phyloP scores from a whole-genome alignment of 75 land plant species.

The Pinus taeda region DNA sequence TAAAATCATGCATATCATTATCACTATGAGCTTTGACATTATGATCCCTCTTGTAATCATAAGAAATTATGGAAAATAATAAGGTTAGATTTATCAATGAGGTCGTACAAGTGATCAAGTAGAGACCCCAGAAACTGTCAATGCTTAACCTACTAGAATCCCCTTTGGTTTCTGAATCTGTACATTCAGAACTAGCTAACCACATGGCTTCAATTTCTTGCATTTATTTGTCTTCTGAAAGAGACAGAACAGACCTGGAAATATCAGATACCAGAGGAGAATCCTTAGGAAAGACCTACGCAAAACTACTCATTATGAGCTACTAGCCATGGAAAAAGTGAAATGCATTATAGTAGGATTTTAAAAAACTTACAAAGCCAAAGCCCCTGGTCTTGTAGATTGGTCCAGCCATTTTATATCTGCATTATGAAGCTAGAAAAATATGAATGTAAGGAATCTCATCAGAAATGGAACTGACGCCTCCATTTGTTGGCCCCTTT shows the following conservation, averaged over 20 bases:
- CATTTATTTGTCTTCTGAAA: conserved; percentile 42
- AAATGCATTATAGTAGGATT: neutral
- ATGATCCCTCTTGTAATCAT: too few relatives aligned
- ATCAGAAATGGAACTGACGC: conserved; percentile 31
- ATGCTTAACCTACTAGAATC: conserved; percentile 12
- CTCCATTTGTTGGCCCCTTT: conserved; percentile 19
- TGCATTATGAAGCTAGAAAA: too few relatives aligned
- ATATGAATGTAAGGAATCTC: neutral
- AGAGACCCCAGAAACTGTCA: conserved; percentile 17
- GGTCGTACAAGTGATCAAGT: conserved; percentile 12
- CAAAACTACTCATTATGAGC: too few relatives aligned
- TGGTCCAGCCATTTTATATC: too few relatives aligned
- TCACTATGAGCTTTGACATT: too few relatives aligned
- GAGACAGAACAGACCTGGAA: conserved; percentile 44
- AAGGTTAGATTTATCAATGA: conserved; percentile 28
- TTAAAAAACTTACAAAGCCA: conserved; percentile 11
- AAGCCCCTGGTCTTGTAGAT: too few relatives aligned
- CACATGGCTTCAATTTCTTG: conserved; percentile 32
- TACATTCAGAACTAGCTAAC: conserved; percentile 17
- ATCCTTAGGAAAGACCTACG: conserved; percentile 63
- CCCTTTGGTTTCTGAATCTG: conserved; percentile 3
- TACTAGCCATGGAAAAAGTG: too few relatives aligned
- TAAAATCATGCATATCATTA: too few relatives aligned
- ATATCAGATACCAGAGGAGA: conserved; percentile 52
- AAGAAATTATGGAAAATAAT: neutral